Evolutionary conservation across 2,329 filamentous ascomycete species (phyloP), one percentile per base, ranked within the genome.

Genomic region (Colletotrichum sidae): DNA sequence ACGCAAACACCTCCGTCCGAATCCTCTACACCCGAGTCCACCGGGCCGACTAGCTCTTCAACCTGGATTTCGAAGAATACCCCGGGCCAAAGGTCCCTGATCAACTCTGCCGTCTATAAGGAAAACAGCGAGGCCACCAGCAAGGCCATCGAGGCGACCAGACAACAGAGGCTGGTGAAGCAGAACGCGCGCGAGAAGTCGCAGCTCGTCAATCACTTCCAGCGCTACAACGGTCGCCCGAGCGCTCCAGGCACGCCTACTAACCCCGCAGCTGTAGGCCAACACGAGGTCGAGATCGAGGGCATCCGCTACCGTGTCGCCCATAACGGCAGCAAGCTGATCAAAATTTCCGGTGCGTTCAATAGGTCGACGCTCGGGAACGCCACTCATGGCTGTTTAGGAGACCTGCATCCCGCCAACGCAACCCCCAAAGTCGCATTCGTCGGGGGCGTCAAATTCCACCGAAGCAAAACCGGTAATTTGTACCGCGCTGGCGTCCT

Each of bases 381-480:
- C 39, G 44, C 41, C 17, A 38, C 58, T 68, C n/a, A 61, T 67
- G 60, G 54, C 34, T 72, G 71, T 74, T 68, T 73, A 89, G 85
- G 83, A 77, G 87, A 90, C 70, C 79, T 82, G 51, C 87, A 89
- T 72, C 81, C 85, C 42, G 84, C 87, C 58, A 88, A 86, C 57
- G 82, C 85, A 52, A 96, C 93, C 2, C 94, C 94, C 0, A 96
- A 94, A 78, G 86, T 84, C 68, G 85, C 90, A 45, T 80, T 83
- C 6, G 82, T 97, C 67, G 92, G 91, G 56, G 92, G 93, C 46
- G 92, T 97, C 72, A 89, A 87, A 69, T 97, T 97, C 75, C 86
- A 93, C 72, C 88, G 94, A 70, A 97, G 92, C 77, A 96, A 95
- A 76, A 91, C 90, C 71, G 94, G 94, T 67, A 97, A 97, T 71